Percentiles rank a stretch among this genome's conserved stretches.
phyloP scores from a whole-genome alignment of 257 asterid species.

The Solanum raphanifolium region DNA sequence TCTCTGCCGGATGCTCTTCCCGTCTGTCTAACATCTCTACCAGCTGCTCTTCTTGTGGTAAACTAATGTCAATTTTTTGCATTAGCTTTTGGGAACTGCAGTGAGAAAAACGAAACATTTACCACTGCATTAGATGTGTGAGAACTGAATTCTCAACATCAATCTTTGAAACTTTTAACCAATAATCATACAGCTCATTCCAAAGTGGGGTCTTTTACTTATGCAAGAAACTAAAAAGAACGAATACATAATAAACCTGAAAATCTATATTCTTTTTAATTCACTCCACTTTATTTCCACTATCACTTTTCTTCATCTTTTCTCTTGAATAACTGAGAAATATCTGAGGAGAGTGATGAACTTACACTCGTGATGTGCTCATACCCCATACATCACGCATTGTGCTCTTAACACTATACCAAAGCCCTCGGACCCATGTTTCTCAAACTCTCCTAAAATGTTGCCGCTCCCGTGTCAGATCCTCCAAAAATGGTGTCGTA shows the following conservation, averaged over 20 bases:
- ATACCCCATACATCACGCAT: background rate
- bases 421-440: background rate
- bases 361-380: background rate
- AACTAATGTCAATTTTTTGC: background rate
- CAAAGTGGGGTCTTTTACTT: background rate
- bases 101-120: background rate
- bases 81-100: background rate
- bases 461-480: background rate
- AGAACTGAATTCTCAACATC: background rate
- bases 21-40: background rate
- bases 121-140: background rate
- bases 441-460: background rate
- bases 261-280: background rate
- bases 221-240: background rate
- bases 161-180: background rate
- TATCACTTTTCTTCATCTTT: background rate
- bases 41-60: background rate
- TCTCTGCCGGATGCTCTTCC: background rate
- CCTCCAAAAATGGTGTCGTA: background rate
- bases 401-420: background rate
- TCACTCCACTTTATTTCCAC: background rate
- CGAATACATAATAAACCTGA: background rate
- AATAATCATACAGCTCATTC: background rate
- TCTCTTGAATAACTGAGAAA: background rate
- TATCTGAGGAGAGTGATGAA: background rate